A percentile compares a stretch with the other conserved stretches of the same genome.
phyloP scores from a whole-genome alignment of 306 rosid genomes.

The Mimosa bimucronata region DNA sequence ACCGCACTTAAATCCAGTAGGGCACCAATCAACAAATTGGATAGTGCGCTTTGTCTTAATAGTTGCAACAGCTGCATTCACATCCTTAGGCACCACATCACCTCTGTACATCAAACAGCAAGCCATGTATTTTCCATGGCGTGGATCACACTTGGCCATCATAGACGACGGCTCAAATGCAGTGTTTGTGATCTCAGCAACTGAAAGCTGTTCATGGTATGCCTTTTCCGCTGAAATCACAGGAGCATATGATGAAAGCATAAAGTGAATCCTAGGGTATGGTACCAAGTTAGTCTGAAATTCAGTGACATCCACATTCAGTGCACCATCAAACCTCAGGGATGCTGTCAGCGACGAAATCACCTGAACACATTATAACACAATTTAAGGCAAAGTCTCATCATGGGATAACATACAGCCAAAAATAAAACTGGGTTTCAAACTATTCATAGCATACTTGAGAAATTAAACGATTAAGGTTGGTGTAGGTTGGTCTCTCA shows the following conservation, averaged over 20 bases:
- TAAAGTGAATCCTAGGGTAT: constrained; percentile 85
- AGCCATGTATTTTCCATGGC: constrained; percentile 77
- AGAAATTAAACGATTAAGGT: constrained; percentile 82
- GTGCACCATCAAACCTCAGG: constrained; percentile 79
- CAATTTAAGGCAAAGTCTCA: not conserved
- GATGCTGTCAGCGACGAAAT: constrained; percentile 84
- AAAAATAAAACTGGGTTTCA: not conserved
- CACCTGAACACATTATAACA: constrained; percentile 46
- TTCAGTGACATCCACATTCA: constrained; percentile 84
- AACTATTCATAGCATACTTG: constrained; percentile 51
- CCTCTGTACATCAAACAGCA: constrained; percentile 92
- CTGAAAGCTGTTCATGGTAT: constrained; percentile 84
- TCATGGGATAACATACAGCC: not conserved
- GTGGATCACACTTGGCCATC: constrained; percentile 82
- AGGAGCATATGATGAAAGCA: constrained; percentile 93
- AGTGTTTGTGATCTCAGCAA: constrained; percentile 78
- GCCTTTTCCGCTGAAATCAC: constrained; percentile 66
- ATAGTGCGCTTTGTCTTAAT: constrained; percentile 88
- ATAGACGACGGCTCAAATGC: constrained; percentile 87
- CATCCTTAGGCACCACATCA: constrained; percentile 88
- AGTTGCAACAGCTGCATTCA: constrained; percentile 83
- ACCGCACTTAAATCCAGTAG: constrained; percentile 89
- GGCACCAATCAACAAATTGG: constrained; percentile 87
- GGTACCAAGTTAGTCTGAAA: constrained; percentile 90
- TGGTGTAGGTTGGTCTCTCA: constrained; percentile 84